Base-by-base conservation (phyloP, 192 early-diverging fungal genomes). In the Coemansia biformis region DNA sequence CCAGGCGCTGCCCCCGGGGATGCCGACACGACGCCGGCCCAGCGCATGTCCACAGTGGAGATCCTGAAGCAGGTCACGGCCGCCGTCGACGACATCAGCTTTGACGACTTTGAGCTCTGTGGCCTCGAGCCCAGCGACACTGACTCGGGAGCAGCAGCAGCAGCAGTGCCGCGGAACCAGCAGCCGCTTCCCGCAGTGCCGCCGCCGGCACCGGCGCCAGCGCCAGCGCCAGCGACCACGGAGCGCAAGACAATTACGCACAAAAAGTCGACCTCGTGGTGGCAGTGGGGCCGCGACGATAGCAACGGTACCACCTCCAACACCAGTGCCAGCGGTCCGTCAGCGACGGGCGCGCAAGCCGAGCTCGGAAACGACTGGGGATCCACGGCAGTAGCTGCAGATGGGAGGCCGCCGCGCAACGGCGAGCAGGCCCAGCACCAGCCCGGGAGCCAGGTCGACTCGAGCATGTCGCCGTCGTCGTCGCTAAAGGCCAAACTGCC, bases 191-290 rank as follows among this genome's bases (percentile, higher is more conserved):
- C n/a, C n/a, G n/a, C 26, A 28, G 26, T 28, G 4, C 26, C 26
- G 7, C 1, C 9, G 7, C 5, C 29, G 10, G 29, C 10, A 1
- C 29, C 29, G 9, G 9, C 29, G 7, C 29, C 3, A 30, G 29
- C 29, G 1, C 30, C 48, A 40, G 32, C 50, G n/a, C 34, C 33
- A 47, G 8, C 33, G 3, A 13, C 31, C 7, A 7, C 48, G 13
- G 57, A 51, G 39, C 57, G 54, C 30, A 57, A 58, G 30, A 50
- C 55, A 11, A 43, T 71, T 17, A 47, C 56, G n/a, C 67, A 71
- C 38, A 71, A 71, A 50, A 71, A 71, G 33, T 71, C 67, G 1
- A 56, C 43, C 4, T 71, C 67, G 15, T 71, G 67, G 67, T 71
- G 67, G 67, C 67, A 71, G 47, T 71, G 67, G 67, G 64, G 57